Base-by-base conservation (phyloP, 2,329 filamentous ascomycete species). In the Fusarium longipes region DNA sequence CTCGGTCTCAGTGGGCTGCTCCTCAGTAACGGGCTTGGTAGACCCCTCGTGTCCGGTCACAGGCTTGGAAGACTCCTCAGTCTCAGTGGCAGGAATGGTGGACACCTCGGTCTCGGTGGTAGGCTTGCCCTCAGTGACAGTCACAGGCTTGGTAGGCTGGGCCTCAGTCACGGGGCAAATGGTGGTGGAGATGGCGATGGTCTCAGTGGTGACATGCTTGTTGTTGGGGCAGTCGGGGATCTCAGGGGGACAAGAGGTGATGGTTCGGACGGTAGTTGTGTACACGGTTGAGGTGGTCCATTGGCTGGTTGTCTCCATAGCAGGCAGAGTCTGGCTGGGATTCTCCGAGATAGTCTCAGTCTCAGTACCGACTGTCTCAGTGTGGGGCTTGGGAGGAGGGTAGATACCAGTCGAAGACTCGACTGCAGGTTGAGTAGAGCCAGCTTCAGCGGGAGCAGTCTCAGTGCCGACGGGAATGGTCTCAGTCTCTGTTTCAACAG, bases 151-250 rank as follows among this genome's bases (percentile, higher is more conserved):
- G 20, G 56, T 65, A 9, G 36, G 25, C 12, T 39, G 32, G 0
- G 40, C 47, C 18, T 67, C 62, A 3, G 70, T 71, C 4, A 72
- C 70, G 10, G 70, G 70, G 42, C 70, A 72, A 29, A 72, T 20
- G 0, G 70, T 72, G 18, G 70, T 72, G 3, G 62, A 72, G 49
- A 72, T 51, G 8, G 70, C 70, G 8, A 72, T 60, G 18, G 70
- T 72, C 60, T 72, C 57, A 0, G 70, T 73, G 8, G 66, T 69
- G 18, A 72, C 35, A 6, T 57, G 59, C 20, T 58, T 36, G 10
- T 58, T 42, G 3, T 47, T 30, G 1, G 70, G 69, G 24, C 71
- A 73, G 18, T 73, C 39, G 2, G 71, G 67, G 14, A 69, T 47
- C 15, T 67, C 63, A 3, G 71, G 63, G 18, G 57, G 29, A 22